Base-by-base conservation (phyloP, 345 rosid species). In the Excoecaria agallocha region DNA sequence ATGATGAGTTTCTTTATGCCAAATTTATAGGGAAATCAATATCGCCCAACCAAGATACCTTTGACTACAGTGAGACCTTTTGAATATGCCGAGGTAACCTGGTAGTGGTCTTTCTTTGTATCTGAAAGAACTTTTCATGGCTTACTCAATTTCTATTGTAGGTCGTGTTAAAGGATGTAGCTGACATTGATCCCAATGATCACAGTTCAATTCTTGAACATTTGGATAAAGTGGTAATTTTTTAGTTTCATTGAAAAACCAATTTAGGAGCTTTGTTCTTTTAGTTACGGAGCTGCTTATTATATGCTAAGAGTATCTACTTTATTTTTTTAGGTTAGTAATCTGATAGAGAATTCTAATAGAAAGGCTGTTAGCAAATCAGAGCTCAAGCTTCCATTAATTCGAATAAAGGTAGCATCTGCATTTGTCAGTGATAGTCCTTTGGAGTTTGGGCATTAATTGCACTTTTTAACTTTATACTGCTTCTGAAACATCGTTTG, bases 1-100 rank as follows among this genome's bases (percentile, higher is more conserved):
- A 43, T 76, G 66, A 59, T 68, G 30, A 69, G 0, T 12, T 68
- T 7, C 12, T 69, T 50, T 63, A 46, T 84, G 30, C 43, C 24
- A 74, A 52, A 48, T 48, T 30, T 76, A 19, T 72, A 94, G 98
- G 98, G 93, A 77, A 95, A 91, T 86, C 99, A 93, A 61, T 95
- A 95, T 71, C 99, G 99, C 77, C 99, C 98, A 73, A 88, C 94
- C 52, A 95, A 93, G 89, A 90, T 93, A 84, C 98, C 98, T 81
- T 81, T 95, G 89, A 89, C 87, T 70, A 91, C 99, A 63, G 96
- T 95, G 82, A 84, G 99, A 83, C 98, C 98, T 59, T 95, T 95
- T 25, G 99, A 90, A 77, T 95, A 93, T 80, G 76, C 87, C 49
- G 99, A 95, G 97, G 98, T 92, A 77, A 66, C 69, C 19, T 41